Conservation (phyloP, 192 early-diverging fungal genomes). For the Dissophora ornata region DNA sequence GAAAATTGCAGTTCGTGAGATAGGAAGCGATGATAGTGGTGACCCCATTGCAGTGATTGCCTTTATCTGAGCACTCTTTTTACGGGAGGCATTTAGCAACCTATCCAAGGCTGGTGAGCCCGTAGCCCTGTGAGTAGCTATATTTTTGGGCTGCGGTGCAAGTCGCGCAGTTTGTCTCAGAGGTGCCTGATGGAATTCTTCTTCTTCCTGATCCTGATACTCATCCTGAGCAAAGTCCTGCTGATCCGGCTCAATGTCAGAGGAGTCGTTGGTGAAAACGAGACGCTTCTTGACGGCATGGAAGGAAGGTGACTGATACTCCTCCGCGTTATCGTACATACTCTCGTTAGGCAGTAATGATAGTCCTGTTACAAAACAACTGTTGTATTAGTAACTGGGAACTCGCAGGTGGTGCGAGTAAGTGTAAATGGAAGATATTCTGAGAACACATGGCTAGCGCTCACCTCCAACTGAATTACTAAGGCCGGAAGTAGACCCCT, state of each 20-base stretch:
- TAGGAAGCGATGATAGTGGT: not conserved
- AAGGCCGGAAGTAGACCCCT: not conserved
- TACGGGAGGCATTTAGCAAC: conserved; percentile 1
- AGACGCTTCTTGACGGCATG: conserved; percentile 28
- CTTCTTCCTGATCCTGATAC: too few species aligned
- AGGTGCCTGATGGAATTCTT: not conserved
- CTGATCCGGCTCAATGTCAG: conserved; percentile 4
- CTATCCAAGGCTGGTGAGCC: conserved; percentile 34
- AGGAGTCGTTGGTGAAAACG: conserved; percentile 27
- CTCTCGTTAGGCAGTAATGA: not conserved
- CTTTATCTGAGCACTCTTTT: conserved; percentile 25
- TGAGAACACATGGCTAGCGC: too few species aligned
- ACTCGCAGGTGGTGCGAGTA: too few species aligned
- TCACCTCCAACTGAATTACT: conserved; percentile 5
- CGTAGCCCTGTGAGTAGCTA: too few species aligned
- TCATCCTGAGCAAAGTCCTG: not conserved
- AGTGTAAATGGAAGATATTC: too few species aligned
- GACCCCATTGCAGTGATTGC: not conserved
- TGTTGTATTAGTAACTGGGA: too few species aligned
- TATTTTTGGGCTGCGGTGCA: not conserved
- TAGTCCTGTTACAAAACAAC: not conserved
- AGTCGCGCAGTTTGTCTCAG: too few species aligned
- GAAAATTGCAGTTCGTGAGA: not conserved
- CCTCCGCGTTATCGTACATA: conserved; percentile 14
- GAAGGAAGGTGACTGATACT: conserved; percentile 40